Base-by-base conservation (phyloP, 805 yeast genomes). In the Candida ipomoeae region DNA sequence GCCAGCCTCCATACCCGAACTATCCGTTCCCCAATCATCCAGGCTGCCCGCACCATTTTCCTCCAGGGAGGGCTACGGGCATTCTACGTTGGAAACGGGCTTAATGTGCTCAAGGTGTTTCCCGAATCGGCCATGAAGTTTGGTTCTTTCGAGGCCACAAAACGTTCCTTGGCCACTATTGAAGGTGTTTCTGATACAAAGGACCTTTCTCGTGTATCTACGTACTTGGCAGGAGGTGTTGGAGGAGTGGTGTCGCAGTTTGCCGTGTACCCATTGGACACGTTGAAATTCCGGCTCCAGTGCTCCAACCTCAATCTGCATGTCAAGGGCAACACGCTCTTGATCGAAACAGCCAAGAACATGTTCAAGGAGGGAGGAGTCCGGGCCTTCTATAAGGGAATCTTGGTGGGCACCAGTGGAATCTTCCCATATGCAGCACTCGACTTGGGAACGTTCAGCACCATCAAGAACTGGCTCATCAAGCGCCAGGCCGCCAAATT, bases 91-190 rank as follows among this genome's bases (percentile, higher is more conserved):
- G 99, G 97, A 5, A 92, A 92, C 69, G 98, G 97, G 0, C 73
- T 92, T 43, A 94, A 94, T 65, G 89, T 87, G n/a, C 61, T 91
- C 49, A 92, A 92, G 65, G 97, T 92, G 18, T 89, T 94, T 63
- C 99, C 99, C 0, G 99, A 92, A 66, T 86, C 96, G 35, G 97
- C 98, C 1, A 92, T 92, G 81, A 94, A 94, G 64, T 92, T 94
- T 68, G 98, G 99, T 3, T 83, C 96, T 3, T 92, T 94, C 66
- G 99, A 92, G 66, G 79, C 89, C 5, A 84, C 91, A 0, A 94
- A 94, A 62, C 75, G 87, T 50, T 62, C 85, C 29, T 72, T 94
- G 62, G 85, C 96, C 18, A 65, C 71, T 26, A 52, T 91, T 6
- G 97, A 89, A 67, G 96, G 96, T 13, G 83, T 82, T 6, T 75